These are phyloP conservation scores for Lunasporangiospora selenospora DNA, from an alignment of 192 early-diverging fungal species.

Conservation along the genomic window DNA sequence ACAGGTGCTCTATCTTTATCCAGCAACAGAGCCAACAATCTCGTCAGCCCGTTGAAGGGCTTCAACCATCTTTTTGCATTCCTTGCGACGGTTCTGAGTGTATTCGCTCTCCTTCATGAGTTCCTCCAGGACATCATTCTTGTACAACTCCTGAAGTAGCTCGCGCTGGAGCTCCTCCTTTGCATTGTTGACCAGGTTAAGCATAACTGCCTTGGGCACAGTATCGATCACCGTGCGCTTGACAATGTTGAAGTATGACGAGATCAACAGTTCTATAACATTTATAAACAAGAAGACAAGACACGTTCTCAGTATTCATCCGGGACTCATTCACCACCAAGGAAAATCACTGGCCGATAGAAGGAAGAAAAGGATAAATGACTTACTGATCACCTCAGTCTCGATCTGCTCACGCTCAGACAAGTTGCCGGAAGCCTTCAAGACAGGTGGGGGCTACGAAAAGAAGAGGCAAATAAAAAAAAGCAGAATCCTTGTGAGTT, in stretches of 20 bases:
- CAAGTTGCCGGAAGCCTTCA: constrained; percentile 94
- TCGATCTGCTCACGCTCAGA: constrained; percentile 98
- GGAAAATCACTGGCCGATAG: not conserved
- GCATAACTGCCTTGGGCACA: constrained; percentile 99
- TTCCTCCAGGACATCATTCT: constrained; percentile 92
- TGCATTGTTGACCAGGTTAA: constrained; percentile 89
- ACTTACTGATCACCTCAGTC: constrained; percentile 97
- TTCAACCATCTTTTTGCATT: constrained; percentile 99
- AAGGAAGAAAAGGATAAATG: not conserved
- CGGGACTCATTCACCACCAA: no score
- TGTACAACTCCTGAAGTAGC: constrained; percentile 95
- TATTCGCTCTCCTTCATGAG: constrained; percentile 95
- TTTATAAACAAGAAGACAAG: constrained; percentile 3
- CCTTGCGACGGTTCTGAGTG: constrained; percentile 88
- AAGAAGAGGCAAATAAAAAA: not conserved
- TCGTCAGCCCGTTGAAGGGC: constrained; percentile 86
- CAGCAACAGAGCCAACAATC: constrained; percentile 47
- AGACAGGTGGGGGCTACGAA: constrained; percentile 80
- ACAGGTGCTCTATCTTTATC: no score
- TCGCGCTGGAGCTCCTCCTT: constrained; percentile 97
- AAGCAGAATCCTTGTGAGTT: not conserved
- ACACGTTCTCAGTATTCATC: no score
- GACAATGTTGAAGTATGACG: constrained; percentile 99
- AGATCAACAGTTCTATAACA: constrained; percentile 83
- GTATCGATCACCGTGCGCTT: constrained; percentile 97